A percentile compares a stretch with the other conserved stretches of the same genome.
phyloP scores from a whole-genome alignment of 148 eudicot species.

The Amaranthus hypochondriacus region DNA sequence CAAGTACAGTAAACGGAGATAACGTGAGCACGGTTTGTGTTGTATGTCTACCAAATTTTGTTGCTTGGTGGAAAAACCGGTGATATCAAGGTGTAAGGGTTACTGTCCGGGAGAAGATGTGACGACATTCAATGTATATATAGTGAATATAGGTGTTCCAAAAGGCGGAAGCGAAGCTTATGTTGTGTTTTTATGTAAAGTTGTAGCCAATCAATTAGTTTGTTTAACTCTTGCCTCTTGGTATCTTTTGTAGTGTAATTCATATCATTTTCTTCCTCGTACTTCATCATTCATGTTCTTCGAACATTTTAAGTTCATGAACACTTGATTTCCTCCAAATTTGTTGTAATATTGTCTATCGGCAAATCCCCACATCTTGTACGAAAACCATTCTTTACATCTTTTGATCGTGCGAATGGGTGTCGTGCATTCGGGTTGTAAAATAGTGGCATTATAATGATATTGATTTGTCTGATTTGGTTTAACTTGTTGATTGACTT shows the following conservation, averaged over 20 bases:
- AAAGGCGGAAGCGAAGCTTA: slow-evolving; percentile 1
- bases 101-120: neutral
- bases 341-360: neutral
- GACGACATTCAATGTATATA: neutral
- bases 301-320: neutral
- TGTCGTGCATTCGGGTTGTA: neutral
- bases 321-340: neutral
- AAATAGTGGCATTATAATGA: neutral
- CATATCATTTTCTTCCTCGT: neutral
- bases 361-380: neutral
- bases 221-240: neutral
- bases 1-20: slow-evolving; percentile 3
- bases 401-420: neutral
- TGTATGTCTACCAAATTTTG: slow-evolving; percentile 22
- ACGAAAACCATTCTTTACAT: neutral
- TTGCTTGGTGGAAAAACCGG: slow-evolving; percentile 14
- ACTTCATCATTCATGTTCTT: neutral
- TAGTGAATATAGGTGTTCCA: slow-evolving; percentile 6
- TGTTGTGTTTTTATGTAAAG: slow-evolving; percentile 14
- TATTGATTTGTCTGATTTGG: neutral
- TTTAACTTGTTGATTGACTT: neutral
- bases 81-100: neutral
- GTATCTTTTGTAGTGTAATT: slow-evolving; percentile 3
- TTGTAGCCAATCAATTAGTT: slow-evolving; percentile 11
- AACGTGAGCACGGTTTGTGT: slow-evolving; percentile 8